Conservation (phyloP, 192 early-diverging fungal species). For the Backusella liffmaniae region DNA sequence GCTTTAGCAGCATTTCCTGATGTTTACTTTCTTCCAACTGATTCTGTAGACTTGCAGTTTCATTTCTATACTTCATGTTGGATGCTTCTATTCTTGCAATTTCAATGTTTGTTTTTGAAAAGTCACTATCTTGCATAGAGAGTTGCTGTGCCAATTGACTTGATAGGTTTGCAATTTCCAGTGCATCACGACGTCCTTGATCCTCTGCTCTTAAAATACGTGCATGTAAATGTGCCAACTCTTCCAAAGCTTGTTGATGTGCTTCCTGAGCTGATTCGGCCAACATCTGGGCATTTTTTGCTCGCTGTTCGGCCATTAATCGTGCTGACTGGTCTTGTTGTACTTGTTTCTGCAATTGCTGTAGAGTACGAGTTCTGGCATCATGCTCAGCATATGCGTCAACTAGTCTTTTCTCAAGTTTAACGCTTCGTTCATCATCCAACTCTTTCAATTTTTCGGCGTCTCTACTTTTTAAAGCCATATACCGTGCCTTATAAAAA, state of each 20-base stretch:
- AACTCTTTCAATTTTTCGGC: slow-evolving; percentile 31
- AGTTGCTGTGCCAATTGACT: slow-evolving; percentile 13
- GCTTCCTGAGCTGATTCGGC: slow-evolving; percentile 54
- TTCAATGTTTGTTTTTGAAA: slow-evolving; percentile 43
- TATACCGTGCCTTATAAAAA: slow-evolving; percentile 50
- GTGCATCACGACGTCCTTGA: slow-evolving; percentile 34
- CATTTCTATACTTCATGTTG: slow-evolving; percentile 44
- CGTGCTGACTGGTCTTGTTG: slow-evolving; percentile 45
- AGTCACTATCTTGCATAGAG: slow-evolving; percentile 13
- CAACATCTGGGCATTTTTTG: slow-evolving; percentile 39
- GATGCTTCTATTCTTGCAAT: slow-evolving; percentile 48
- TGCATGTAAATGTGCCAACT: slow-evolving; percentile 42
- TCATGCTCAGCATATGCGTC: slow-evolving; percentile 42
- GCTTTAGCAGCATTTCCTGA: slow-evolving; percentile 34
- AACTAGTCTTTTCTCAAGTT: slow-evolving; percentile 45
- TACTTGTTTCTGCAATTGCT: slow-evolving; percentile 44
- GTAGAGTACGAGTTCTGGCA: slow-evolving; percentile 30
- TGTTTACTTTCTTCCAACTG: slow-evolving; percentile 43
- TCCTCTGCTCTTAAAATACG: slow-evolving; percentile 43
- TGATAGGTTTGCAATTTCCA: slow-evolving; percentile 28
- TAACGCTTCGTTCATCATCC: slow-evolving; percentile 41
- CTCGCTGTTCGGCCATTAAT: slow-evolving; percentile 46
- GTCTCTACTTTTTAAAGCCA: slow-evolving; percentile 42
- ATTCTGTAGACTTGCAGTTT: slow-evolving; percentile 40
- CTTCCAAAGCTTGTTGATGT: slow-evolving; percentile 44